Base-by-base conservation (phyloP, 2,329 filamentous ascomycete genomes). In the Alternaria panax region DNA sequence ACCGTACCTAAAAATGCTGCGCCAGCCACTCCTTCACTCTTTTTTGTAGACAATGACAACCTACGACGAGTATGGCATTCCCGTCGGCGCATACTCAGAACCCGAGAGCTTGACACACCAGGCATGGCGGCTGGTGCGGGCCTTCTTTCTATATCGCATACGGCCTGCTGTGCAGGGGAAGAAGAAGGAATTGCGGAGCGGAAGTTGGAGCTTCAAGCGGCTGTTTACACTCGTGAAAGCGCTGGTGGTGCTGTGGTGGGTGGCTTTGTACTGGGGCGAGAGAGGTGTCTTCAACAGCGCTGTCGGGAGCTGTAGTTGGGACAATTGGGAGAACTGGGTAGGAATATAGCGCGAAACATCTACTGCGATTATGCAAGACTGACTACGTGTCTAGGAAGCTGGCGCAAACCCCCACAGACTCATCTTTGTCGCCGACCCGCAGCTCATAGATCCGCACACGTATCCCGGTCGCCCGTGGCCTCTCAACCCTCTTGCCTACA, bases 281-380 rank as follows among this genome's bases (percentile, higher is more conserved):
- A 84, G 91, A 59, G 90, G 86, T 78, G 85, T 90, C 34, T 98
- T 96, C 77, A 83, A 85, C 53, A 86, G 86, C 64, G 88, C 86
- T 60, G 86, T 97, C 16, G 82, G 86, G 56, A 84, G 81, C 51
- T 99, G 95, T 78, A 81, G 86, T 54, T 99, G 95, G 95, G 84
- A 87, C 34, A 86, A 86, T 40, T 99, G 95, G 95, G 95, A 99
- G 82, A 85, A 87, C 78, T 99, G 95, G 93, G 93, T 96, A 83
- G 67, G 52, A 2, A 18, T 5, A 41, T 45, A 18, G 1, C 18
- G 11, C 24, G 8, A 2, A 9, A 30, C 7, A 25, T 40, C 9
- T 6, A 43, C 2, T 40, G 30, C 8, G 27, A 27, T 6, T n/a
- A 45, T n/a, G 18, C 7, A 54, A 22, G 22, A 50, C 64, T 74